Percentiles rank a stretch among this genome's conserved stretches.
These are phyloP conservation scores for Lachancea thermotolerans DNA, from an alignment of 805 yeast species.

Conservation along the genomic window DNA sequence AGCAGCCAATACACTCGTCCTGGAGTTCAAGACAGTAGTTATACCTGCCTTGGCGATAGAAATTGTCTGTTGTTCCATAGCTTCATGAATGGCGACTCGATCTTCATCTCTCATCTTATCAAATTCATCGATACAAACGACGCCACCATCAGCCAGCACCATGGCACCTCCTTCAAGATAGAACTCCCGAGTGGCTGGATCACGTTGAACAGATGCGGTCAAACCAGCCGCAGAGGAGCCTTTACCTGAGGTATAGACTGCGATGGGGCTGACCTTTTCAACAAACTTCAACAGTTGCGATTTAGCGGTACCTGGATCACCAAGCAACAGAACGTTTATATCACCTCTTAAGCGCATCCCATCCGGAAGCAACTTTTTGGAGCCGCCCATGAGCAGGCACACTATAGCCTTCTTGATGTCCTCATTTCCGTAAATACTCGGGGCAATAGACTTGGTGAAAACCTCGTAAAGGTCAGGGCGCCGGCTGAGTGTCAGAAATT, in stretches of 20 bases:
- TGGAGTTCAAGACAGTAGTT: constrained; percentile 89
- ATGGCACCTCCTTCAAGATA: constrained; percentile 98
- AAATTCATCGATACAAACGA: constrained; percentile 97
- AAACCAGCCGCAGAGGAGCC: constrained; percentile 99
- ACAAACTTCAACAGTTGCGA: constrained; percentile 92
- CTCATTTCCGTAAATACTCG: constrained; percentile 88
- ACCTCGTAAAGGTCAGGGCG: constrained; percentile 78
- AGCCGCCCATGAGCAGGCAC: constrained; percentile 89
- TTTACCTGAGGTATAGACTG: constrained; percentile 96
- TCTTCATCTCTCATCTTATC: constrained; percentile 99
- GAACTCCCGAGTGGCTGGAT: constrained; percentile 79
- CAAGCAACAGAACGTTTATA: constrained; percentile 83
- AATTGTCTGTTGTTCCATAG: constrained; percentile 99
- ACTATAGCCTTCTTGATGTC: constrained; percentile 93
- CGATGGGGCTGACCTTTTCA: constrained; percentile 96
- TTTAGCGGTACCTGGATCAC: constrained; percentile 97
- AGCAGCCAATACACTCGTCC: constrained; percentile 95
- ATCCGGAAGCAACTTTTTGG: constrained; percentile 86
- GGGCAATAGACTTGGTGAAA: constrained; percentile 88
- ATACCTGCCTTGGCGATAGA: constrained; percentile 99
- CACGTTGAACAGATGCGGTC: constrained; percentile 96
- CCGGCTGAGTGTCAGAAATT: constrained; percentile 72
- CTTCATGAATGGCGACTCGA: constrained; percentile 98
- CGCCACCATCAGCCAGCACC: constrained; percentile 99
- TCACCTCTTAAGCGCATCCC: constrained; percentile 97